These are phyloP conservation scores for Magnaporthiopsis incrustans DNA, from an alignment of 2,329 filamentous ascomycete genomes.

Conservation along the genomic window DNA sequence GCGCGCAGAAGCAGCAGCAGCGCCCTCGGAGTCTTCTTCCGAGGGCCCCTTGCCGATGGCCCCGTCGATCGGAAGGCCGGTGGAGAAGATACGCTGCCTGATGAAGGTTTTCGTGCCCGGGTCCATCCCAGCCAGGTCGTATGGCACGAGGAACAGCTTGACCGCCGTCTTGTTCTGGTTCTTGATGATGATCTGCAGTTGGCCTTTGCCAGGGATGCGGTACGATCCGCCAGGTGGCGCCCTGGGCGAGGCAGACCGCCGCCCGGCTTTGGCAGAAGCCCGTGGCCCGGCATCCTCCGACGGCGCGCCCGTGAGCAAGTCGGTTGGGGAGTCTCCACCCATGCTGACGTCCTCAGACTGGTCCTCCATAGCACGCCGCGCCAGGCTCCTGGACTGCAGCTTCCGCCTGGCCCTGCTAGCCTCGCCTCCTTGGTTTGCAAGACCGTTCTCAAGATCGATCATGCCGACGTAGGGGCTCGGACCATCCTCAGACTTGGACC, in stretches of 20 bases:
- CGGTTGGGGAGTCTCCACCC: conserved; percentile 4
- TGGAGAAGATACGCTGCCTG: conserved; percentile 85
- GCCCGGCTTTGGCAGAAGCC: background rate
- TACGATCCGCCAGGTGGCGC: conserved; percentile 83
- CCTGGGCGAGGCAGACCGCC: conserved; percentile 37
- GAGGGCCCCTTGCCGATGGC: background rate
- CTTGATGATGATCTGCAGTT: conserved; percentile 94
- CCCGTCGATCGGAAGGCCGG: conserved; percentile 69
- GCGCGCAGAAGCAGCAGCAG: conserved; percentile 32
- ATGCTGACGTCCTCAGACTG: conserved; percentile 11
- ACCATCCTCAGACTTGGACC: conserved; percentile 60
- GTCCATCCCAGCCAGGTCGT: conserved; percentile 88
- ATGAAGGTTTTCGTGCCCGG: conserved; percentile 93
- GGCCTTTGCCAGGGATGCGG: conserved; percentile 86
- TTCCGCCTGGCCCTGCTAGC: conserved; percentile 37
- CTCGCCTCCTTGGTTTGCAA: conserved; percentile 46
- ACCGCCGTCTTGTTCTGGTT: conserved; percentile 98
- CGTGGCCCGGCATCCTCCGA: background rate
- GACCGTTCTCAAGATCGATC: conserved; percentile 79
- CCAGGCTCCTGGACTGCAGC: conserved; percentile 31
- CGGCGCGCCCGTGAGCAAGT: background rate
- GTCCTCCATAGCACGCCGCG: conserved; percentile 1
- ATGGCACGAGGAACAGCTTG: conserved; percentile 89
- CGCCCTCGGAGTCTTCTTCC: conserved; percentile 31
- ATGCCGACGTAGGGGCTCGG: conserved; percentile 94